Conservation (phyloP, 352 stramenopile genomes). For the Globisporangium middletonii region DNA sequence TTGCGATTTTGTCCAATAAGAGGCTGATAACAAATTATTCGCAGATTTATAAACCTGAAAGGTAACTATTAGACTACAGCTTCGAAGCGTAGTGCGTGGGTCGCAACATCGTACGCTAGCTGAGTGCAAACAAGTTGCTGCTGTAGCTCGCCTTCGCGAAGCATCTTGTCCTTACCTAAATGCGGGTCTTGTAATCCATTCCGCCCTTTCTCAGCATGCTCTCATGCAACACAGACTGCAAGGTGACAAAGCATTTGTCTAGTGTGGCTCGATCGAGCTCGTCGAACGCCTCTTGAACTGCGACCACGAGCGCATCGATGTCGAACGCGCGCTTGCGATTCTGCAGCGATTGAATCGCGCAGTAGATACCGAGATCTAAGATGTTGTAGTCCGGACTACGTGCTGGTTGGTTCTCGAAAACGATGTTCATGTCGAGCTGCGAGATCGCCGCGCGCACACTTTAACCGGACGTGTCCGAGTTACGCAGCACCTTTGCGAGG, state of each 20-base stretch:
- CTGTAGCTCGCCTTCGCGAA: neutral
- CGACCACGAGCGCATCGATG: neutral
- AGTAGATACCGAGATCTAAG: slow-evolving; percentile 3
- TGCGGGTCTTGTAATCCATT: neutral
- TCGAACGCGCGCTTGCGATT: neutral
- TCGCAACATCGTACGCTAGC: neutral
- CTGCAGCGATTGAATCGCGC: slow-evolving; percentile 3
- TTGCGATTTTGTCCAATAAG: too few species aligned
- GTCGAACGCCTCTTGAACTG: neutral
- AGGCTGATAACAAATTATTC: too few species aligned
- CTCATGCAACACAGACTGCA: neutral
- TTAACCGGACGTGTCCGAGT: too few species aligned
- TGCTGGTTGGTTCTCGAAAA: neutral
- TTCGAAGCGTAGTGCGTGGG: neutral
- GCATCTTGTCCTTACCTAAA: neutral
- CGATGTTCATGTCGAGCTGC: neutral
- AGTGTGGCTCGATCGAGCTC: neutral
- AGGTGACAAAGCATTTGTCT: neutral
- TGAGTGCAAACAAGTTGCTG: neutral
- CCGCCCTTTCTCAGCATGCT: neutral
- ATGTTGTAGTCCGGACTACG: slow-evolving; percentile 2
- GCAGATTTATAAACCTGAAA: neutral
- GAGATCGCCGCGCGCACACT: neutral
- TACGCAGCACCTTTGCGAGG: too few species aligned
- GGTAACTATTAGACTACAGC: neutral